Evolutionary conservation across 2,329 filamentous ascomycete species (phyloP), one percentile per base, ranked within the genome.

Genomic region (Microcyclosporella mali): DNA sequence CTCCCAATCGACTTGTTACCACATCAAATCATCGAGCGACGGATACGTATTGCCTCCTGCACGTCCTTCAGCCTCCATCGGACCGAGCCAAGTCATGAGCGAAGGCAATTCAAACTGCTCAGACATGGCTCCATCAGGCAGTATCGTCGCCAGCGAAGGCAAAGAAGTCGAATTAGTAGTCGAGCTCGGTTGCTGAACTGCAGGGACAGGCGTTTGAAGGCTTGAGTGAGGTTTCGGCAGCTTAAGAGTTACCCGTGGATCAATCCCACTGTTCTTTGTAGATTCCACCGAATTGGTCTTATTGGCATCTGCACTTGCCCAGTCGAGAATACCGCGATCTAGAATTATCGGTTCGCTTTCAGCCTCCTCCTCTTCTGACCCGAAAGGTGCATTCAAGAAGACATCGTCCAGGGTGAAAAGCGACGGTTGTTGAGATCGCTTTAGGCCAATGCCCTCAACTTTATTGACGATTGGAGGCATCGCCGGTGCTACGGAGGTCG

Each of bases 291-390:
- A 43, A n/a, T 32, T 31, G 4, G 32, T 33, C 14, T 42, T 37
- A 11, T 37, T 28, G 16, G 37, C 37, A 27, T 51, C 49, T 9
- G 18, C 17, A 12, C 41, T 29, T 9, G 55, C 57, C 58, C 58
- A 64, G 37, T 64, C 60, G 16, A 65, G 43, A 31, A 65, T 65
- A 17, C 56, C 55, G 14, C 62, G 55, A 39, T 64, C 61, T 11
- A 65, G 54, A 2, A 57, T 56, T 18, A 64, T 59, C 2, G 49
- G 59, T 21, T 55, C 58, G n/a, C 37, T 51, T 19, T 44, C 44
- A 25, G 50, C 49, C 9, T 56, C 53, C 25, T 58, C 50, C 12
- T 52, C 51, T 12, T 52, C 49, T 27, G 36, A 38, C 19, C 40
- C 47, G 27, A 55, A 56, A 4, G 47, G 46, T 1, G 49, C 43